Evolutionary conservation across 768 basidiomycete genomes (phyloP), one percentile per base, ranked within the genome.

Genomic region (Phaeolepiota aurea): DNA sequence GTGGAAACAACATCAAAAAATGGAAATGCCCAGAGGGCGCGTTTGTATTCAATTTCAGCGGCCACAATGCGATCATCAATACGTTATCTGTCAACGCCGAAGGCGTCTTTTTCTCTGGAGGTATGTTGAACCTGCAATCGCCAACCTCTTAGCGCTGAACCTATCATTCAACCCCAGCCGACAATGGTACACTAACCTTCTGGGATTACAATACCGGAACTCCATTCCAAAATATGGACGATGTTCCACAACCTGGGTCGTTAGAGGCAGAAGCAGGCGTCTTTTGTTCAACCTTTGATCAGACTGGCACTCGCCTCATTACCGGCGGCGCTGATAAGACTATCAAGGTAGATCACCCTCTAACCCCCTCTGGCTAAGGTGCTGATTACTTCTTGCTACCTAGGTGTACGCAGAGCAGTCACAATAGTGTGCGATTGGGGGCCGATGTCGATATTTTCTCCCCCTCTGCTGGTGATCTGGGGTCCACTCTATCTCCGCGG

Each of bases 1-100:
- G 96, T n/a, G 96, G 93, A 0, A 97, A 97, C 69, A 98, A 98
- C 61, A 97, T 99, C 68, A 99, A 99, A 58, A 98, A 98, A 60
- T 99, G 94, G 94, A 96, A 94, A 53, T 97, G 91, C 52, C 96
- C 96, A 3, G 90, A 97, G 48, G 96, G 96, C 34, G 61, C 78
- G 2, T 98, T 99, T 48, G 94, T 98, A 2, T 89, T 87, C 72
- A 99, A 97, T 64, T 96, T 98, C 59, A 70, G 78, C 32, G 96
- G 96, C 0, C 96, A 98, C 59, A 91, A 96, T 46, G 89, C 93
- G 2, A 97, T 98, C 62, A 89, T 99, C 71, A 99, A 99, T 61
- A 92, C 91, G 4, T 55, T 98, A 42, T 81, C 83, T 9, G 87
- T 98, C 50, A 99, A 97, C 52, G 69, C 87, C 23, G 96, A 99